Conservation (phyloP, 768 basidiomycete species). For the Podaxis mareebaensis region DNA sequence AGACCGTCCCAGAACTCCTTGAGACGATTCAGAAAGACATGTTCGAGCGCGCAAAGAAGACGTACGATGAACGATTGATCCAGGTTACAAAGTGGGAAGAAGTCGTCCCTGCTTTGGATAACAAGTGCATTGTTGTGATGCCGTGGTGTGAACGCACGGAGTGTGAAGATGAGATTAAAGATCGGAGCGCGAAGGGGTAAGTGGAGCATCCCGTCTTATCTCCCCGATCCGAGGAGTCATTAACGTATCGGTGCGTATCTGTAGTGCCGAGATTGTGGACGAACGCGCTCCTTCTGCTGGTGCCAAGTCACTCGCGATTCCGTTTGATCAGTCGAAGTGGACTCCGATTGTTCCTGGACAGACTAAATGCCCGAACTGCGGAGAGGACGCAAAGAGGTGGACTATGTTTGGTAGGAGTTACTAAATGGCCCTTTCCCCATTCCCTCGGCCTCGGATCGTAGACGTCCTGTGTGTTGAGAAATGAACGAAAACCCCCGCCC, state of each 20-base stretch:
- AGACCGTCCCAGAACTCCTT: conserved; percentile 65
- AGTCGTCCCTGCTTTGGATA: conserved; percentile 87
- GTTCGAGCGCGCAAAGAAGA: conserved; percentile 74
- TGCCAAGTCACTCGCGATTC: conserved; percentile 95
- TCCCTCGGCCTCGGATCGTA: no score
- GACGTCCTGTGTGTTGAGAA: no score
- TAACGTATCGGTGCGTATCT: conserved; percentile 4
- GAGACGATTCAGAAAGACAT: conserved; percentile 88
- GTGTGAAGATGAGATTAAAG: conserved; percentile 99
- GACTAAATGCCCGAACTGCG: conserved; percentile 91
- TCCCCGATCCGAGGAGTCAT: conserved; percentile 9
- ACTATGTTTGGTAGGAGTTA: conserved; percentile 95
- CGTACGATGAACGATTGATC: conserved; percentile 71
- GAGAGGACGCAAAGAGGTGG: conserved; percentile 89
- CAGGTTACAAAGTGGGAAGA: conserved; percentile 88
- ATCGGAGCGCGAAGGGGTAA: conserved; percentile 83
- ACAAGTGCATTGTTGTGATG: conserved; percentile 82
- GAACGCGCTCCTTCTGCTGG: conserved; percentile 96
- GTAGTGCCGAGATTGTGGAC: conserved; percentile 79
- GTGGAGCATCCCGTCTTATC: conserved; percentile 25
- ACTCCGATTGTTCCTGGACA: conserved; percentile 76
- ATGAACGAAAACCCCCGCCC: no score
- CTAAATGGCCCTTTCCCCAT: conserved; percentile 31
- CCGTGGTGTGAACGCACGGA: conserved; percentile 95
- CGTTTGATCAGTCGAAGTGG: conserved; percentile 89